phyloP scores from a whole-genome alignment of 352 stramenopile genomes.

The Globisporangium alternatum region DNA sequence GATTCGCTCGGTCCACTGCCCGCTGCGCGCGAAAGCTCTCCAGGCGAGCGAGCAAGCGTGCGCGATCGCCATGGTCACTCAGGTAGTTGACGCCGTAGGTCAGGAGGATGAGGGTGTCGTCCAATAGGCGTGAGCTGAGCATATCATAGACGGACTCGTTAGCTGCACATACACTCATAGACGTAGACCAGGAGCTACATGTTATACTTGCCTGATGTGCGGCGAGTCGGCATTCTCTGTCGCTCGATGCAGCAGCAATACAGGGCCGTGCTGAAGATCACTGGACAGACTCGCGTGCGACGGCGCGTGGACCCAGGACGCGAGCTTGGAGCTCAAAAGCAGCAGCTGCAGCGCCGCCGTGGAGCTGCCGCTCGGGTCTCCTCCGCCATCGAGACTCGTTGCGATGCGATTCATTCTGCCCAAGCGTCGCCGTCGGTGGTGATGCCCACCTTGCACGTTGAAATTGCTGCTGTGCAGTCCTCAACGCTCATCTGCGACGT shows the following conservation, averaged over 20 bases:
- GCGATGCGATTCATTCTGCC: constrained; percentile 6
- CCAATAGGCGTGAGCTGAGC: constrained; percentile 24
- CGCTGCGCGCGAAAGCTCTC: constrained; percentile 11
- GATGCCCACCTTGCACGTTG: background rate
- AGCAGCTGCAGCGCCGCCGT: constrained; percentile 24
- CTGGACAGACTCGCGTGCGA: constrained; percentile 25
- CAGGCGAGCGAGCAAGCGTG: constrained; percentile 16
- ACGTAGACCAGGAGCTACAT: background rate
- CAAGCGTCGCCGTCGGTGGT: background rate
- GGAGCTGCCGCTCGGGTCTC: background rate
- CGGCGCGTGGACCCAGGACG: constrained; percentile 21
- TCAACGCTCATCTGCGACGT: constrained; percentile 9
- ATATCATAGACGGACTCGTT: background rate
- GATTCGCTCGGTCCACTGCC: constrained; percentile 9
- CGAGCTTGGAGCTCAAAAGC: constrained; percentile 20
- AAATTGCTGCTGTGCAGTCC: background rate
- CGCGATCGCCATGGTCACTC: constrained; percentile 18
- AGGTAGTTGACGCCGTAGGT: constrained; percentile 44
- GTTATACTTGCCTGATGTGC: constrained; percentile 30
- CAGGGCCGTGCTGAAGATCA: constrained; percentile 29
- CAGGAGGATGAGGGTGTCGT: constrained; percentile 47
- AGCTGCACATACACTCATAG: background rate
- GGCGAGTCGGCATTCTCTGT: constrained; percentile 31
- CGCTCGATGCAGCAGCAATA: constrained; percentile 27
- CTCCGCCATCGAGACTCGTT: background rate